Percentiles rank a stretch among this genome's conserved stretches.
Conservation (phyloP, 108 stramenopile genomes). For the Chaetoceros muelleri region DNA sequence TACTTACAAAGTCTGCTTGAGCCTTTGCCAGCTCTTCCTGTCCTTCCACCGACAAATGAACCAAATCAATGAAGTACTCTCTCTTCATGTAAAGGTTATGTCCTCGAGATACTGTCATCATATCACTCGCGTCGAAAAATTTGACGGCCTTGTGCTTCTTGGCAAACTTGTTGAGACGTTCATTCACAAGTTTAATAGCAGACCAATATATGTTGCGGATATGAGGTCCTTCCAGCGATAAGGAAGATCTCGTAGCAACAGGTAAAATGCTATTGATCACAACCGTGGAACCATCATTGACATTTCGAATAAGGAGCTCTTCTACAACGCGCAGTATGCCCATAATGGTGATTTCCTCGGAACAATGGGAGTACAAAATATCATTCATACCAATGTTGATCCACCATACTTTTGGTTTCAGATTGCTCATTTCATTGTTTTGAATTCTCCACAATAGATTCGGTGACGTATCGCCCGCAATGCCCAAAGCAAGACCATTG, state of each 20-base stretch:
- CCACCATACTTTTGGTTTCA: constrained; percentile 83
- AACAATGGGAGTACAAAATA: constrained; percentile 60
- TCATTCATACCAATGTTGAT: constrained; percentile 75
- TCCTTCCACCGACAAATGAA: neutral
- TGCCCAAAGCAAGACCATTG: constrained; percentile 28
- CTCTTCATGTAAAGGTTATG: neutral
- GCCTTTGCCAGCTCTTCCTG: neutral
- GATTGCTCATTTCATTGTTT: constrained; percentile 44
- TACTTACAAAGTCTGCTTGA: neutral
- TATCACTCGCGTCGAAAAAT: constrained; percentile 1
- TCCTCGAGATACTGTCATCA: neutral
- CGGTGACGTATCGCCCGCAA: constrained; percentile 62
- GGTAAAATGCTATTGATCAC: constrained; percentile 1
- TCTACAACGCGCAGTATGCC: constrained; percentile 74
- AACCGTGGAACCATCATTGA: neutral
- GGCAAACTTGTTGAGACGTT: constrained; percentile 1
- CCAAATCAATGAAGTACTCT: neutral
- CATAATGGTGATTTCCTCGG: constrained; percentile 67
- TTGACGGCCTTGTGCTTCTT: neutral
- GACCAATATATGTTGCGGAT: neutral
- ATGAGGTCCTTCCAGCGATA: neutral
- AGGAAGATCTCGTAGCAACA: neutral
- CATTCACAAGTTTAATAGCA: neutral
- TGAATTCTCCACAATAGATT: constrained; percentile 34
- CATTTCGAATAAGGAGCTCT: constrained; percentile 14